A percentile compares a stretch with the other conserved stretches of the same genome.
Evolutionary conservation across 768 basidiomycete species (phyloP).

Genomic region (Glaciozyma martinii): DNA sequence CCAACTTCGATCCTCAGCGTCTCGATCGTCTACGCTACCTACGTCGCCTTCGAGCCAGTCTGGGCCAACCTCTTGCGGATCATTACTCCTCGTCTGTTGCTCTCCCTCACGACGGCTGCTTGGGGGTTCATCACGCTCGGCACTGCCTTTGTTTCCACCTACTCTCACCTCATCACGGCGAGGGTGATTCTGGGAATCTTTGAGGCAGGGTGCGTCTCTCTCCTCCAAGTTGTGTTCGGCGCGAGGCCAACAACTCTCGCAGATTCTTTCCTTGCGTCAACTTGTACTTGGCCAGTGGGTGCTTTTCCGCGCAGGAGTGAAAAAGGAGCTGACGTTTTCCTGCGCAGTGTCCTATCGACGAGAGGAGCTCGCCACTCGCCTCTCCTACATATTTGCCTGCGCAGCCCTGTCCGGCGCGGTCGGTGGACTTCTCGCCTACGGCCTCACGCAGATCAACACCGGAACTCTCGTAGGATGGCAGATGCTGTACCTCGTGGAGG

Average conservation of each 20-base stretch:
- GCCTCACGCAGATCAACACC: neutral
- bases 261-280: slow-evolving; percentile 3
- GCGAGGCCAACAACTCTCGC: neutral
- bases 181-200: slow-evolving; percentile 33
- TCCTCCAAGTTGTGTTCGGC: neutral
- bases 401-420: neutral
- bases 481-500: slow-evolving; percentile 10
- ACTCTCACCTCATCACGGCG: slow-evolving; percentile 27
- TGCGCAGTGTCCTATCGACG: neutral
- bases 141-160: slow-evolving; percentile 33
- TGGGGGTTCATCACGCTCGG: slow-evolving; percentile 22
- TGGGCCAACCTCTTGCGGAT: slow-evolving; percentile 4
- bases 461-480: neutral
- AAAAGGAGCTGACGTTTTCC: too few relatives aligned
- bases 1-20: neutral
- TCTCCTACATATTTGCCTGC: neutral
- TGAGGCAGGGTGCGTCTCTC: neutral
- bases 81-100: neutral
- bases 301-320: too few relatives aligned
- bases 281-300: neutral
- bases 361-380: neutral
- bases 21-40: neutral
- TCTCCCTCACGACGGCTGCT: neutral
- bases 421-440: neutral
- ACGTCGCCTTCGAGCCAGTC: slow-evolving; percentile 1